Percentiles rank a stretch among this genome's conserved stretches.
Evolutionary conservation across 768 basidiomycete species (phyloP).

Genomic region (Suillus spraguei): DNA sequence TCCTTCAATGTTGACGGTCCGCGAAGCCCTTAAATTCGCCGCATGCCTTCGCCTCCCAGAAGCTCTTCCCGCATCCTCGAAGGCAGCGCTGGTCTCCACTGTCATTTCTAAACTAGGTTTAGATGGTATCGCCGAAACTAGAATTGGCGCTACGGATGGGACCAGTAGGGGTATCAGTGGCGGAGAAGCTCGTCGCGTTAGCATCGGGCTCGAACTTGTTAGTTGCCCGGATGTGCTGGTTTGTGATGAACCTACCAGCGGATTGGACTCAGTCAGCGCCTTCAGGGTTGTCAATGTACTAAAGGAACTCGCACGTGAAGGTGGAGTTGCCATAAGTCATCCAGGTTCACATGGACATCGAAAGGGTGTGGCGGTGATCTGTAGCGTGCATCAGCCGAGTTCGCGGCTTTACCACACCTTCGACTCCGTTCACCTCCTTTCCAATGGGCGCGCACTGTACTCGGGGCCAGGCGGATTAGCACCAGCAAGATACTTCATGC

Average conservation of each 20-base stretch:
- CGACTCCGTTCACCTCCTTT: conserved; percentile 76
- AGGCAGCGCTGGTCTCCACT: conserved; percentile 63
- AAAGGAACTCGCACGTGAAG: conserved; percentile 65
- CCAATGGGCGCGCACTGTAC: conserved; percentile 79
- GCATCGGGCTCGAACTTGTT: conserved; percentile 88
- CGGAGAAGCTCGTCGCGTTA: conserved; percentile 89
- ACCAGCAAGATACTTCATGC: conserved; percentile 69
- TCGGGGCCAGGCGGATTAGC: conserved; percentile 73
- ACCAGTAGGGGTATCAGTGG: conserved; percentile 86
- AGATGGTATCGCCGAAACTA: conserved; percentile 61
- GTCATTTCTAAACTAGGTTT: conserved; percentile 83
- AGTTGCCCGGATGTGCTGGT: conserved; percentile 84
- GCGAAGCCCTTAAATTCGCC: conserved; percentile 83
- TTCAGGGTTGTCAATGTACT: conserved; percentile 78
- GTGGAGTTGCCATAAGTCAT: conserved; percentile 26
- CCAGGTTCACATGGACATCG: conserved; percentile 41
- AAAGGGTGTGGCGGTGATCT: conserved; percentile 79
- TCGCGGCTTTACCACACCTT: conserved; percentile 87
- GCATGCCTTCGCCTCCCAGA: conserved; percentile 85
- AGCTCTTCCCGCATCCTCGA: conserved; percentile 59
- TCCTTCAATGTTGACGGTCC: conserved; percentile 76
- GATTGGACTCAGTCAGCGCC: conserved; percentile 89
- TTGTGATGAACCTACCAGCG: conserved; percentile 83
- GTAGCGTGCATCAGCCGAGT: conserved; percentile 88
- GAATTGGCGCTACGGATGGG: conserved; percentile 67